Conservation (phyloP, 2,329 filamentous ascomycete genomes). For the Calonectria crousiana region DNA sequence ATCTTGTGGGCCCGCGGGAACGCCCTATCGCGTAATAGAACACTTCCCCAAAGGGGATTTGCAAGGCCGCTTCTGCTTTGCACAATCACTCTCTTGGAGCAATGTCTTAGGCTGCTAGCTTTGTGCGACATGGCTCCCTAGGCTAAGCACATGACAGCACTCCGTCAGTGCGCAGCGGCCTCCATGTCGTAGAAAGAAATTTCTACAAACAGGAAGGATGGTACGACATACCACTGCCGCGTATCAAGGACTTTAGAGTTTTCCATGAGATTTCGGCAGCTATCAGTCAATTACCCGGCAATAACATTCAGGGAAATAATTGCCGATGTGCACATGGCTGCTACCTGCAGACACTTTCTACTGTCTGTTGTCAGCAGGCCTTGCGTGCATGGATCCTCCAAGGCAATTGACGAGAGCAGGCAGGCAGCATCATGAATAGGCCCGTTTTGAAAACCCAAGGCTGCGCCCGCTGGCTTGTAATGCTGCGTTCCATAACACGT, state of each 20-base stretch:
- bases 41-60: not conserved
- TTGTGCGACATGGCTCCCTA: not conserved
- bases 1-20: conserved; percentile 1
- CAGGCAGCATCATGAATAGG: not conserved
- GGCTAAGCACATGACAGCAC: not conserved
- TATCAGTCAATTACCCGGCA: not conserved
- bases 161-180: not conserved
- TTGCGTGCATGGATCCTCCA: not conserved
- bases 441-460: too few relatives aligned
- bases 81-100: not conserved
- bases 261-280: not conserved
- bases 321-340: not conserved
- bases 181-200: not conserved
- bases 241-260: not conserved
- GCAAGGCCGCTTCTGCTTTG: conserved; percentile 7
- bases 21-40: not conserved
- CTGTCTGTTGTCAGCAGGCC: too few relatives aligned
- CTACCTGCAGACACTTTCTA: not conserved
- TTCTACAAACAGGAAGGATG: not conserved
- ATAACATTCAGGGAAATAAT: not conserved
- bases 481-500: not conserved
- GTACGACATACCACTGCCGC: not conserved
- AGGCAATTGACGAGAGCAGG: not conserved
- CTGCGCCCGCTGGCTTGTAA: not conserved
- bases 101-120: not conserved